Base-by-base conservation (phyloP, 2,329 filamentous ascomycete genomes). In the Pseudocercospora macadamiae region DNA sequence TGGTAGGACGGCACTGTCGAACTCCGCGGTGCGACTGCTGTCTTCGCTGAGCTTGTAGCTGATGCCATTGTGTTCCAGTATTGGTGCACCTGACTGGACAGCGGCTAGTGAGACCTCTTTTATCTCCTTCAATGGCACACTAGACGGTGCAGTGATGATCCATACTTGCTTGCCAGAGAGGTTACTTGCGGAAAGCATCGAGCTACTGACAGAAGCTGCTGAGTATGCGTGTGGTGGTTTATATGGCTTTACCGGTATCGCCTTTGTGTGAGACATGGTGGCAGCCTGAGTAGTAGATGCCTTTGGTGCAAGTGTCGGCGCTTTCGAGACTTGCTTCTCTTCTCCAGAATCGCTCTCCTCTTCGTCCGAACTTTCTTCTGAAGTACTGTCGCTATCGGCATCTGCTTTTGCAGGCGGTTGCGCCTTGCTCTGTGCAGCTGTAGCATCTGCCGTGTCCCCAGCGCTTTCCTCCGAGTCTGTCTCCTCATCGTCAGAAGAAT, bases 111-210 rank as follows among this genome's bases (percentile, higher is more conserved):
- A 82, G 61, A 91, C 77, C 63, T 87, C 81, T 69, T 86, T 83
- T 47, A 92, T 76, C 1, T 88, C 80, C 9, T 83, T 85, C 57
- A 92, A 81, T n/a, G 89, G 85, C 2, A 91, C 77, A 9, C 84
- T 85, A 4, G 86, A 83, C 2, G 89, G 89, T 3, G 88, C 86
- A 8, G 87, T 90, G 66, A 93, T 90, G 72, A 91, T 90, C 89
- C 89, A 93, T 59, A 92, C 79, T 71, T 92, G 86, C 77, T 91
- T 91, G 62, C 87, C 87, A 56, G 85, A 77, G 6, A 88, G 71
- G 66, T 84, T 55, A 82, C 80, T 57, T 9, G 54, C 25, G 10
- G 78, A 82, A 66, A 89, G 85, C 5, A 71, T 64, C 26, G 67
- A 68, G 16, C 65, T 81, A 72, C 59, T 84, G 74, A 68, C 83